Evolutionary conservation across 2,329 filamentous ascomycete genomes (phyloP).

Genomic region (Fonsecaea nubica): DNA sequence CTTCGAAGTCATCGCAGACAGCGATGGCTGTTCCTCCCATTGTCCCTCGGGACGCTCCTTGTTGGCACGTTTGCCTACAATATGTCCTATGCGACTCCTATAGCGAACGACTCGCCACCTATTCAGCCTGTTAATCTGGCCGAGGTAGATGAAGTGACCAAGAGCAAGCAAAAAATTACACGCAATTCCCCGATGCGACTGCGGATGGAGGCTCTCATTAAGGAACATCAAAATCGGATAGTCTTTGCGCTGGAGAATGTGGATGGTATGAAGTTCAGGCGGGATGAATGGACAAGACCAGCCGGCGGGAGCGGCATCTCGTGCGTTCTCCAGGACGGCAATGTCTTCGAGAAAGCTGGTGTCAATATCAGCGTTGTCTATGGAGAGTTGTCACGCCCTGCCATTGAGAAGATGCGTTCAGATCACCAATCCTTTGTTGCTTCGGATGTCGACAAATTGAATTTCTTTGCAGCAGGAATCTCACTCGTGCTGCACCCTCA

Average conservation of each 20-base stretch:
- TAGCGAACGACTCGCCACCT: slow-evolving; percentile 41
- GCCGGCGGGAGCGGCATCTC: slow-evolving; percentile 92
- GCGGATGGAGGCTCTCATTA: slow-evolving; percentile 96
- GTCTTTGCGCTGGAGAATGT: slow-evolving; percentile 81
- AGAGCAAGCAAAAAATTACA: slow-evolving; percentile 76
- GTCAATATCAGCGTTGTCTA: slow-evolving; percentile 96
- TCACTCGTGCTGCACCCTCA: slow-evolving; percentile 91
- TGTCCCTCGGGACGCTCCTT: slow-evolving; percentile 58
- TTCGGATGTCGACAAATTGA: slow-evolving; percentile 77
- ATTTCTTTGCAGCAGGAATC: slow-evolving; percentile 93
- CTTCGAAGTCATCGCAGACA: slow-evolving; percentile 42
- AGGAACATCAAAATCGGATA: slow-evolving; percentile 87
- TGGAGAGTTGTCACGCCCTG: slow-evolving; percentile 82
- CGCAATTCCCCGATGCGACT: slow-evolving; percentile 91
- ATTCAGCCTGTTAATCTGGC: slow-evolving; percentile 65
- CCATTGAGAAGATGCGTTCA: slow-evolving; percentile 89
- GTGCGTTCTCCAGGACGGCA: slow-evolving; percentile 92
- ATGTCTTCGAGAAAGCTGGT: slow-evolving; percentile 96
- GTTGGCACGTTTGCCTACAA: slow-evolving; percentile 58
- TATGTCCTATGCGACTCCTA: slow-evolving; percentile 50
- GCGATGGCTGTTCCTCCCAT: slow-evolving; percentile 55
- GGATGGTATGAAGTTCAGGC: slow-evolving; percentile 80
- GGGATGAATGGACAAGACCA: slow-evolving; percentile 85
- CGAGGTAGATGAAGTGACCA: slow-evolving; percentile 80
- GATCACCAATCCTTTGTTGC: slow-evolving; percentile 90